Evolutionary conservation across 495 filamentous ascomycete genomes (phyloP).

Genomic region (Penicillium atrosanguineum): DNA sequence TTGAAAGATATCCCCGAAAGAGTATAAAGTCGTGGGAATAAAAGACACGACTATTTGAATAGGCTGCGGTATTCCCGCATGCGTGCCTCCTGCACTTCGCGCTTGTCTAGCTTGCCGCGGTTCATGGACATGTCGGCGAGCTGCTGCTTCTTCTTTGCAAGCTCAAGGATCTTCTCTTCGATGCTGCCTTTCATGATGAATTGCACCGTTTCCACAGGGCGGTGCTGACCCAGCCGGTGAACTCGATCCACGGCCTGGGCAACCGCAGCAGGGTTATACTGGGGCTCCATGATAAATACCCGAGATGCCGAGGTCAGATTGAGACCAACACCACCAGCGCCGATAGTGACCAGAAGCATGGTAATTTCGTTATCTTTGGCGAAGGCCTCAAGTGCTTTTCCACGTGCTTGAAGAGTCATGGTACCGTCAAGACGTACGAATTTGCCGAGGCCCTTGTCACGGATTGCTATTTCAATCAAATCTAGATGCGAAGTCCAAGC

Average conservation of each 20-base stretch:
- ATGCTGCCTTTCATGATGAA: conserved; percentile 90
- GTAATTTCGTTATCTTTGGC: conserved; percentile 66
- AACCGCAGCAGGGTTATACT: conserved; percentile 93
- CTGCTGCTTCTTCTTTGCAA: conserved; percentile 88
- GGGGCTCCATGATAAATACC: conserved; percentile 96
- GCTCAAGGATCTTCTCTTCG: conserved; percentile 86
- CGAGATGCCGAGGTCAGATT: conserved; percentile 83
- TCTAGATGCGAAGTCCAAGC: conserved; percentile 93
- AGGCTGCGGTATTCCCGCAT: conserved; percentile 79
- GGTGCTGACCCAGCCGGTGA: conserved; percentile 86
- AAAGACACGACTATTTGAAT: conserved; percentile 59
- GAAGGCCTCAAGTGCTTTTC: conserved; percentile 70
- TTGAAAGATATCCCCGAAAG: neutral
- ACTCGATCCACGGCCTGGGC: conserved; percentile 93
- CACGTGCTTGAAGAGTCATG: conserved; percentile 71
- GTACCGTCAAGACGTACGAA: conserved; percentile 86
- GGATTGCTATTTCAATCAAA: conserved; percentile 82
- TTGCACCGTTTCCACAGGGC: conserved; percentile 73
- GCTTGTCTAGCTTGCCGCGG: conserved; percentile 64
- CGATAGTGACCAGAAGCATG: conserved; percentile 87
- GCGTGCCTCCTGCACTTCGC: conserved; percentile 70
- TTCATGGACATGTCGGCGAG: conserved; percentile 85
- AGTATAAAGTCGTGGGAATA: neutral
- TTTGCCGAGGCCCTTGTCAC: conserved; percentile 55
- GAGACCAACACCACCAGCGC: conserved; percentile 85